phyloP scores from a whole-genome alignment of 768 basidiomycete genomes.

The Xerocomus potaroensis region DNA sequence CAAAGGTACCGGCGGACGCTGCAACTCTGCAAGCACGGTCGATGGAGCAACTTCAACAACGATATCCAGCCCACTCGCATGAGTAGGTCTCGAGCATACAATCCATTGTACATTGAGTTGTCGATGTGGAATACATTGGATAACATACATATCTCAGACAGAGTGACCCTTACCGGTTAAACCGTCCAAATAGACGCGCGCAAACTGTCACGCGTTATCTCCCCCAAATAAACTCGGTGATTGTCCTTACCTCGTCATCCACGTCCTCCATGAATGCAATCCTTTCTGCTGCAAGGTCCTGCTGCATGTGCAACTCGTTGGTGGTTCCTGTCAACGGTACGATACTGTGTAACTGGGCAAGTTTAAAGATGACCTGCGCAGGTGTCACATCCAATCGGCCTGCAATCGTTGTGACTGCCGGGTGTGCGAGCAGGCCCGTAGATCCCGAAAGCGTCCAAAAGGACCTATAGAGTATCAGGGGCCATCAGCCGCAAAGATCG shows the following conservation, averaged over 20 bases:
- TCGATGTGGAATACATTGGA: slow-evolving; percentile 2
- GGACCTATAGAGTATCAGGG: slow-evolving; percentile 45
- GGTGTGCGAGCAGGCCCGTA: slow-evolving; percentile 53
- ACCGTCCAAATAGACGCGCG: background rate
- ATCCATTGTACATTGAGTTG: background rate
- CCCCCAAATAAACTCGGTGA: slow-evolving; percentile 30
- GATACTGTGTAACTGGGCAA: slow-evolving; percentile 63
- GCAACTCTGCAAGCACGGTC: slow-evolving; percentile 18
- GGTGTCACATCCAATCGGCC: slow-evolving; percentile 48
- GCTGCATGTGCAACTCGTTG: slow-evolving; percentile 59
- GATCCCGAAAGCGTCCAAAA: slow-evolving; percentile 89
- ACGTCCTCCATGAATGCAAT: slow-evolving; percentile 33
- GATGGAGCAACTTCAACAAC: slow-evolving; percentile 20
- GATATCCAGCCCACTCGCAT: slow-evolving; percentile 11
- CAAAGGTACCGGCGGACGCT: slow-evolving; percentile 16
- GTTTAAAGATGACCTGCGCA: slow-evolving; percentile 63
- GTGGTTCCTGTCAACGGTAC: slow-evolving; percentile 76
- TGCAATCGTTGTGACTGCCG: slow-evolving; percentile 42
- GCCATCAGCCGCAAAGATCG: background rate
- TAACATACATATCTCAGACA: slow-evolving; percentile 5
- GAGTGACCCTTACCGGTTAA: background rate
- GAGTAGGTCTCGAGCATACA: background rate
- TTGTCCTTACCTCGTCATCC: slow-evolving; percentile 18
- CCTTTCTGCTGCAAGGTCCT: slow-evolving; percentile 49
- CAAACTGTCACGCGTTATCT: slow-evolving; percentile 10